Evolutionary conservation across 495 filamentous ascomycete genomes (phyloP).

Genomic region (Penicillium lagena): DNA sequence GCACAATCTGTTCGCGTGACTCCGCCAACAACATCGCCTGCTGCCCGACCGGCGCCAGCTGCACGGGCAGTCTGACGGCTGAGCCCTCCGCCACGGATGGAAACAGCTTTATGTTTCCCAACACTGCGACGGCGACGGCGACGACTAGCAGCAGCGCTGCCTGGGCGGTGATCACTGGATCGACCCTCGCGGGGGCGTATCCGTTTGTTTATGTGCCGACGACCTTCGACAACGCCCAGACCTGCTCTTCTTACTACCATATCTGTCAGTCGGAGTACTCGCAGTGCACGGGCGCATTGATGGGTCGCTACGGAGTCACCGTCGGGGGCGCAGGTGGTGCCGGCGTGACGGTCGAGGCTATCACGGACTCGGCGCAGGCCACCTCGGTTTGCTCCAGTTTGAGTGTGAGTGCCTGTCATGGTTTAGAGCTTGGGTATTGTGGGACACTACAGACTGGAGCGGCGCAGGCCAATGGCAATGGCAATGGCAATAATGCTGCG

Average conservation of each 20-base stretch:
- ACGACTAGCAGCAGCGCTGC: slow-evolving; percentile 11
- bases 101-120: slow-evolving; percentile 31
- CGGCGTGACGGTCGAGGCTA: slow-evolving; percentile 59
- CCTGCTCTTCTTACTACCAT: slow-evolving; percentile 61
- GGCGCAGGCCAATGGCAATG: slow-evolving; percentile 20
- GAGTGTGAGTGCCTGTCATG: slow-evolving; percentile 53
- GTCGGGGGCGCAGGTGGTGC: slow-evolving; percentile 37
- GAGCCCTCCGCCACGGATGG: slow-evolving; percentile 16
- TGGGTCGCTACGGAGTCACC: slow-evolving; percentile 41
- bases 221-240: slow-evolving; percentile 53
- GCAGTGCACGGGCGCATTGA: slow-evolving; percentile 54
- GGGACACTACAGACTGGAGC: slow-evolving; percentile 28
- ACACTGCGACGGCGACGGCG: slow-evolving; percentile 23
- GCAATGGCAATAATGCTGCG: slow-evolving; percentile 26
- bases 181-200: slow-evolving; percentile 42
- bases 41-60: slow-evolving; percentile 54
- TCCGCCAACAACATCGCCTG: slow-evolving; percentile 56
- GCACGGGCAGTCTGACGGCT: slow-evolving; percentile 50
- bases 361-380: slow-evolving; percentile 44
- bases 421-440: slow-evolving; percentile 50
- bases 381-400: slow-evolving; percentile 61
- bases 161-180: slow-evolving; percentile 36
- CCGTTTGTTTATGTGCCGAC: slow-evolving; percentile 64
- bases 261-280: slow-evolving; percentile 59
- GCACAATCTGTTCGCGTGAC: slow-evolving; percentile 52